Base-by-base conservation (phyloP, 2,329 filamentous ascomycete genomes). In the Calonectria hongkongensis region DNA sequence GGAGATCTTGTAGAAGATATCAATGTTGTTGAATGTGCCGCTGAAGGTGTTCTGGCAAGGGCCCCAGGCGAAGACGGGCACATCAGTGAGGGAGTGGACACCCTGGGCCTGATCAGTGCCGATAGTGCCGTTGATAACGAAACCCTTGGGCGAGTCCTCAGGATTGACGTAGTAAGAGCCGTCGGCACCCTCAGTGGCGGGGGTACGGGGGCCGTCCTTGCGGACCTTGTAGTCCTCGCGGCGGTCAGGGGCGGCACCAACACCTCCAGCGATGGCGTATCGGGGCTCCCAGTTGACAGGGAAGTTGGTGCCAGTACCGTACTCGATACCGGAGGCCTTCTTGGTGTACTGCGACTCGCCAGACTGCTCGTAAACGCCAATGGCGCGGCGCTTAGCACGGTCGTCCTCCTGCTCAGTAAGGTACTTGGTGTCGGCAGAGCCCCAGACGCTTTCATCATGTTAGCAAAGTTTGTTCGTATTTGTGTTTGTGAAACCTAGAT, bases 281-380 rank as follows among this genome's bases (percentile, higher is more conserved):
- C 95, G 90, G 16, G 95, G 95, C 82, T 95, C 93, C 94, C 95
- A 97, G 87, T 95, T 95, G 74, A 90, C 88, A 25, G 95, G 95
- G 88, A 97, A 97, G 86, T 94, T 90, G 77, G 91, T 88, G 65
- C 93, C 93, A 27, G 94, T 94, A 78, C 89, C 89, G 87, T 96
- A 96, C 70, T 90, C 90, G 75, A 94, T 88, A 72, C 89, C 89
- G 45, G 86, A 84, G 75, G 86, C 84, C 68, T 88, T 85, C 50
- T 90, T 86, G 5, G 90, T 91, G 88, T 97, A 97, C 83, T 95
- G 93, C 0, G 92, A 94, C 13, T 93, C 86, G 25, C 95, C 95
- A 0, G 94, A 94, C 79, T 92, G 87, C 76, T 91, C 86, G 86
- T 97, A 97, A 36, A 89, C 88, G 71, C 94, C 94, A 64, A 97